These are phyloP conservation scores for Mallotus repandus DNA, from an alignment of 441 rosid species.

Conservation along the genomic window DNA sequence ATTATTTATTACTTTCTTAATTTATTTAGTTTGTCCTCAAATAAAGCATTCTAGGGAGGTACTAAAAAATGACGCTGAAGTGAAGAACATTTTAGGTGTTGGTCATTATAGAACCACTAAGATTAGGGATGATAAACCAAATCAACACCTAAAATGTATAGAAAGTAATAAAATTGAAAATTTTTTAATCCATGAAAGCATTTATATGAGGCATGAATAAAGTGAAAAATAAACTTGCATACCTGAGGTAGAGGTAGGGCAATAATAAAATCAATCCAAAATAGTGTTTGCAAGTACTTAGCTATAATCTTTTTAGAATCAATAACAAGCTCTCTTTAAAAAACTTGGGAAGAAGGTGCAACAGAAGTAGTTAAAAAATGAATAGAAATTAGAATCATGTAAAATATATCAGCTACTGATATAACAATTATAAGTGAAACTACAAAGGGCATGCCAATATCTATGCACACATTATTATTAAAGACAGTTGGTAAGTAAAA, in stretches of 20 bases:
- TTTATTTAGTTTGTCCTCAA: neutral
- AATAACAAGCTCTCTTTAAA: constrained; percentile 86
- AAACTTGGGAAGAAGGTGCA: constrained; percentile 88
- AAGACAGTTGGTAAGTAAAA: constrained; percentile 65
- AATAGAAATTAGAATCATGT: constrained; percentile 60
- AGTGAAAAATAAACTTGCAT: neutral
- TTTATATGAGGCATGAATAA: neutral
- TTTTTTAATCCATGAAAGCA: neutral
- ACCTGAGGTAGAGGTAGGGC: constrained; percentile 96
- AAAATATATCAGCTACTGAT: constrained; percentile 73
- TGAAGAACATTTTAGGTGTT: constrained; percentile 75
- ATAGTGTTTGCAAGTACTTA: constrained; percentile 53
- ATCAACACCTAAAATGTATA: constrained; percentile 50
- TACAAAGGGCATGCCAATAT: no score
- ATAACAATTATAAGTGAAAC: no score
- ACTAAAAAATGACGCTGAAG: constrained; percentile 79
- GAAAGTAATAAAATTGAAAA: no score
- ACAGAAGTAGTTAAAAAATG: constrained; percentile 76
- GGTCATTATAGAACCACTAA: constrained; percentile 63
- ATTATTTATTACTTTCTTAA: neutral
- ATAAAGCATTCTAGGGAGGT: constrained; percentile 63
- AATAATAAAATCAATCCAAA: constrained; percentile 76
- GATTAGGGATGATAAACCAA: constrained; percentile 71
- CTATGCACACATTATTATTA: no score
- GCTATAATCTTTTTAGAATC: constrained; percentile 63